Conservation (phyloP, 2,329 filamentous ascomycete genomes). For the Paracorniculantispora psalliotae region DNA sequence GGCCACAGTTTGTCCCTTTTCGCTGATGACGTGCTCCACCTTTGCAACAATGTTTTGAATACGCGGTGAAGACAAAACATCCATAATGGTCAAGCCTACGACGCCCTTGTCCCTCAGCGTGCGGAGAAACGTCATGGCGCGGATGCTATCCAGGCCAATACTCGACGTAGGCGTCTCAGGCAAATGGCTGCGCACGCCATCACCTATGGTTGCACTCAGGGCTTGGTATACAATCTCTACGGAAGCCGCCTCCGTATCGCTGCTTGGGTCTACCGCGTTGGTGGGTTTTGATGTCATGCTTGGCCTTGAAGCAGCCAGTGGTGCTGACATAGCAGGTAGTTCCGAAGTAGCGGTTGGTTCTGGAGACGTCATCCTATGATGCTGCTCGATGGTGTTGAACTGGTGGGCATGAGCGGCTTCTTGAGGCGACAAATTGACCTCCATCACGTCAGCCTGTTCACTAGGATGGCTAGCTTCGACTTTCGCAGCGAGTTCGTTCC, state of each 20-base stretch:
- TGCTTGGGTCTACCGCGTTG: no score
- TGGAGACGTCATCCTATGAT: no score
- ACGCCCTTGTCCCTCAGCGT: not conserved
- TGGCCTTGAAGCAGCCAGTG: no score
- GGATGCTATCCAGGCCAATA: conserved; percentile 4
- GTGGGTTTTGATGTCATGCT: no score
- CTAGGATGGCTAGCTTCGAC: no score
- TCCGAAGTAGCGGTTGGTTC: no score
- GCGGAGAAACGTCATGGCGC: conserved; percentile 3
- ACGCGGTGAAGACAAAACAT: not conserved
- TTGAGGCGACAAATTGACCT: no score
- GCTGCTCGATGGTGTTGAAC: no score
- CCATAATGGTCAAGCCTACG: not conserved
- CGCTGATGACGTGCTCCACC: not conserved
- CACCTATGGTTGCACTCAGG: not conserved
- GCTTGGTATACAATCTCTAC: not conserved
- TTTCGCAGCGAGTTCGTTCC: no score
- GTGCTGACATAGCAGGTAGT: no score
- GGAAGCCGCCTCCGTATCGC: not conserved
- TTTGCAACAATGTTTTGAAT: not conserved
- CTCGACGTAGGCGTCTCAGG: not conserved
- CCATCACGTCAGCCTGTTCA: no score
- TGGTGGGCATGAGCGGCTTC: no score
- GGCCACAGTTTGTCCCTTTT: not conserved
- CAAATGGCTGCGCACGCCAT: not conserved